phyloP scores from a whole-genome alignment of 805 yeast species.

The Wickerhamomyces subpelliculosus region DNA sequence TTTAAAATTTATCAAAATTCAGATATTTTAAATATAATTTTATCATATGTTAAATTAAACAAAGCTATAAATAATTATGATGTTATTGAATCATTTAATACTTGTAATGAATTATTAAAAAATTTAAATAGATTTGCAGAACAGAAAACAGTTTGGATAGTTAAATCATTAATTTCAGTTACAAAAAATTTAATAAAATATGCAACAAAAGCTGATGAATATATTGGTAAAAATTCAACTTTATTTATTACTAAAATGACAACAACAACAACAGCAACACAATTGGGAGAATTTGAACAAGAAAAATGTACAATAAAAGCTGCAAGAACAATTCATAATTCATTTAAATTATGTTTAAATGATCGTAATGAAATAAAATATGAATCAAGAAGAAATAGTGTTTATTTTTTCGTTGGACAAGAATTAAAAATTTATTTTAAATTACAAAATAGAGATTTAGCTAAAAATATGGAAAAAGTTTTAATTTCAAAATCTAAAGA shows the following conservation, averaged over 20 bases:
- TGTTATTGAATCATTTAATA: constrained; percentile 23
- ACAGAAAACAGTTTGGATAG: constrained; percentile 45
- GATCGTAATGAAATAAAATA: constrained; percentile 55
- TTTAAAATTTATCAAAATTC: neutral
- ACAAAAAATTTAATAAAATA: constrained; percentile 30
- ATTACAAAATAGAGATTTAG: constrained; percentile 62
- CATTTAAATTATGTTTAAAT: constrained; percentile 71
- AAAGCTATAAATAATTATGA: constrained; percentile 23
- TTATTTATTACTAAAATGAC: no score
- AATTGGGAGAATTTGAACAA: constrained; percentile 19
- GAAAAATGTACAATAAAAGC: constrained; percentile 41
- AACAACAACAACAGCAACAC: constrained; percentile 3
- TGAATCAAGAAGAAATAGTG: constrained; percentile 51
- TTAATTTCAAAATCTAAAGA: constrained; percentile 44
- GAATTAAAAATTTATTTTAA: constrained; percentile 65
- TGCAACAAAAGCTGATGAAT: constrained; percentile 18
- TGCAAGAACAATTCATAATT: constrained; percentile 59
- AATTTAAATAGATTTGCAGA: constrained; percentile 48
- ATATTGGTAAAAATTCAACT: constrained; percentile 13
- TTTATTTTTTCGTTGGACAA: constrained; percentile 64
- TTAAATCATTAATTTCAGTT: constrained; percentile 33
- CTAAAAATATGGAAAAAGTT: constrained; percentile 68
- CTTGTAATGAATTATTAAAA: constrained; percentile 34
- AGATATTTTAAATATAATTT: constrained; percentile 15
- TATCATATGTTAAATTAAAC: constrained; percentile 29